Conservation (phyloP, 345 rosid genomes). For the Durio zibethinus region DNA sequence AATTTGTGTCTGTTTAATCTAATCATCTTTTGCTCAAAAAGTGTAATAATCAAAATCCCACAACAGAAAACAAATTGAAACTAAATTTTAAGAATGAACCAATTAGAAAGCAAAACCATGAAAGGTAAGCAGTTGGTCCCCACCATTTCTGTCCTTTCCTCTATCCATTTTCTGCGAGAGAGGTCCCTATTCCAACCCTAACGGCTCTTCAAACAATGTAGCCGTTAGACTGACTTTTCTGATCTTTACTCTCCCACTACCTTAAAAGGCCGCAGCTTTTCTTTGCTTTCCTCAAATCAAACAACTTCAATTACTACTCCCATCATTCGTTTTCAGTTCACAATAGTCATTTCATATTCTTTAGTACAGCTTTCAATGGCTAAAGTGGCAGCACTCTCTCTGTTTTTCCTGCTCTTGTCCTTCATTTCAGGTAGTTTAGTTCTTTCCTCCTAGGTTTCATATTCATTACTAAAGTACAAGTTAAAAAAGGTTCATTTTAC, state of each 20-base stretch:
- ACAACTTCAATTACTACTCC: too few relatives aligned
- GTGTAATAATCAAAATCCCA: neutral
- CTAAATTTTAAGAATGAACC: neutral
- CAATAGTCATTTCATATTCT: neutral
- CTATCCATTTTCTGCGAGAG: neutral
- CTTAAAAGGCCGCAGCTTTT: neutral
- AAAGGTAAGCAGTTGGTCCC: neutral
- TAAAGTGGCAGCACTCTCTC: conserved; percentile 14
- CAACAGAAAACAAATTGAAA: neutral
- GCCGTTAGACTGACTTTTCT: conserved; percentile 14
- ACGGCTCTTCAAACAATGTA: conserved; percentile 22
- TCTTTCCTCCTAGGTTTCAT: conserved; percentile 6
- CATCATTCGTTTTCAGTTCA: neutral
- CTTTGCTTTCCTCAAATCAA: too few relatives aligned
- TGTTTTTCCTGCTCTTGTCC: conserved; percentile 24
- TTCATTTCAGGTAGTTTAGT: conserved; percentile 28
- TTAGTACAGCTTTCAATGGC: conserved; percentile 17
- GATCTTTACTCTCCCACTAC: neutral
- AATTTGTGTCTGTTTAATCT: neutral
- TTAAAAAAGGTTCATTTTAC: neutral
- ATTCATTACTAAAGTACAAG: neutral
- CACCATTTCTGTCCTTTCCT: neutral
- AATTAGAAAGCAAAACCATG: neutral
- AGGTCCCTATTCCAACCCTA: neutral
- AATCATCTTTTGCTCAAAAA: neutral